Conservation (phyloP, 2,329 filamentous ascomycete genomes). For the Penicillium paneum region DNA sequence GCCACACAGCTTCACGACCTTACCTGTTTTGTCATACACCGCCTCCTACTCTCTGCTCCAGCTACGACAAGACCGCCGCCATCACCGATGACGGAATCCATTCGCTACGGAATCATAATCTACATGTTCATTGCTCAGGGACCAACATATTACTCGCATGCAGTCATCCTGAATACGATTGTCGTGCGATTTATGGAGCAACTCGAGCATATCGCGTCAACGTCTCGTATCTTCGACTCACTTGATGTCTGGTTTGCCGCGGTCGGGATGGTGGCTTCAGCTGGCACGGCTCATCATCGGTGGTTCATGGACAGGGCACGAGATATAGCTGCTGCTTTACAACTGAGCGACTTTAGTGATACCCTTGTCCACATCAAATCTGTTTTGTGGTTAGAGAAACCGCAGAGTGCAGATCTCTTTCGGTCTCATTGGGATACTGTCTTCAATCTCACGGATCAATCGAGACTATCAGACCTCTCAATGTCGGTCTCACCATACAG, state of each 20-base stretch:
- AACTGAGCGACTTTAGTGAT: conserved; percentile 12
- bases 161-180: conserved; percentile 38
- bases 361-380: conserved; percentile 11
- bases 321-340: conserved; percentile 4
- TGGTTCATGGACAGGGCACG: conserved; percentile 20
- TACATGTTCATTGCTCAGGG: conserved; percentile 57
- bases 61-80: background rate
- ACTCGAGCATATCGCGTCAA: conserved; percentile 24
- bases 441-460: background rate
- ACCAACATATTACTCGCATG: conserved; percentile 56
- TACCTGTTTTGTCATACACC: conserved; percentile 54
- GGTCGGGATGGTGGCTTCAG: conserved; percentile 39
- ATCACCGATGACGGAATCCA: conserved; percentile 39
- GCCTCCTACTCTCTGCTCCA: conserved; percentile 37
- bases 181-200: conserved; percentile 32
- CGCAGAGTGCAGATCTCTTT: conserved; percentile 16
- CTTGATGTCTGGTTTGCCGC: conserved; percentile 46
- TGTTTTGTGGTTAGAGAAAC: conserved; percentile 23
- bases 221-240: conserved; percentile 13
- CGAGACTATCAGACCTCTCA: background rate
- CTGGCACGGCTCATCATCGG: conserved; percentile 14
- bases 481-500: background rate
- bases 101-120: conserved; percentile 49
- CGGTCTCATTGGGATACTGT: conserved; percentile 20
- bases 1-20: conserved; percentile 53